These are phyloP conservation scores for Rhinocladiella mackenziei DNA, from an alignment of 2,329 filamentous ascomycete species.

Conservation along the genomic window DNA sequence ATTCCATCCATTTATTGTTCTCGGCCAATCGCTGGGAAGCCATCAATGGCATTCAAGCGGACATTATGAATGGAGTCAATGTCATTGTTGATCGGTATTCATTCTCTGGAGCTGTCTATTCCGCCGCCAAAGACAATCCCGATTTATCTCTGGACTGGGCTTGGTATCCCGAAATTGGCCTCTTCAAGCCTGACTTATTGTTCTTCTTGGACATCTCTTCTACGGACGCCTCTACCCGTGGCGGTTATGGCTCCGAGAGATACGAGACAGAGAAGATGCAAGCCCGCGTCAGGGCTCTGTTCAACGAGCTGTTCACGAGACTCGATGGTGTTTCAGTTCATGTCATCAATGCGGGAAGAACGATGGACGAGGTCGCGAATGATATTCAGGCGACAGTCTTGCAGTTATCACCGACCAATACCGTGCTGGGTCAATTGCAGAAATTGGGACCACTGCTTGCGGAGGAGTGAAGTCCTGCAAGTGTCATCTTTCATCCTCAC, in stretches of 20 bases:
- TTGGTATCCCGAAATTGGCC: slow-evolving; percentile 74
- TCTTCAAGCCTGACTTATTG: slow-evolving; percentile 82
- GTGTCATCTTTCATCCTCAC: slow-evolving; percentile 46
- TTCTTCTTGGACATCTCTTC: slow-evolving; percentile 81
- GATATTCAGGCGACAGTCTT: slow-evolving; percentile 33
- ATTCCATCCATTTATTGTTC: slow-evolving; percentile 85
- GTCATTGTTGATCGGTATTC: slow-evolving; percentile 91
- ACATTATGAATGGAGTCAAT: slow-evolving; percentile 63
- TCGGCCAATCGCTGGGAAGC: slow-evolving; percentile 86
- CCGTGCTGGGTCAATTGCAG: slow-evolving; percentile 33
- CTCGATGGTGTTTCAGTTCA: slow-evolving; percentile 50
- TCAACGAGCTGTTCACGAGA: slow-evolving; percentile 51
- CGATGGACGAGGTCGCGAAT: slow-evolving; percentile 49
- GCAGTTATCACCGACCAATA: slow-evolving; percentile 5
- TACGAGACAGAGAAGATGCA: slow-evolving; percentile 88
- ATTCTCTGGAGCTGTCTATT: slow-evolving; percentile 91
- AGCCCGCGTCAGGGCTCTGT: slow-evolving; percentile 68
- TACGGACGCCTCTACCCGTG: slow-evolving; percentile 66
- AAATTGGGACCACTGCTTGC: slow-evolving; percentile 33
- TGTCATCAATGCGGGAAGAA: slow-evolving; percentile 52
- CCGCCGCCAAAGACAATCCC: slow-evolving; percentile 76
- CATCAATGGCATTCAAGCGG: slow-evolving; percentile 39
- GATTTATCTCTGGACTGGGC: slow-evolving; percentile 72
- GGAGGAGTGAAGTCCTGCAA: slow-evolving; percentile 1
- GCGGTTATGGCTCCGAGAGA: slow-evolving; percentile 83